Conservation (phyloP, 768 basidiomycete species). For the Scleroderma citrinum region DNA sequence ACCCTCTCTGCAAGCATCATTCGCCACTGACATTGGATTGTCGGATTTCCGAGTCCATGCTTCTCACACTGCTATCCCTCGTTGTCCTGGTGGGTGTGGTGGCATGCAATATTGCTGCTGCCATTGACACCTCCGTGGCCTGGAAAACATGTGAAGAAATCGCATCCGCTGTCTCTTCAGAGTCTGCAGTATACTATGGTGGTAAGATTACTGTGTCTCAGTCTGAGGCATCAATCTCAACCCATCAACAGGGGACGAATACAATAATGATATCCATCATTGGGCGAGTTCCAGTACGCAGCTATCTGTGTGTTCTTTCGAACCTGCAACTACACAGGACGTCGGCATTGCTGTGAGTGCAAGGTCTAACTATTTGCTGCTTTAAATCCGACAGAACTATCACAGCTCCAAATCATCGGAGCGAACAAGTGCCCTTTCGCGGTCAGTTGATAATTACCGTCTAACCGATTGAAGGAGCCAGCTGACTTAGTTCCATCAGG, state of each 20-base stretch:
- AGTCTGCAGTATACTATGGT: constrained; percentile 41
- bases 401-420: constrained; percentile 30
- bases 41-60: too few species aligned
- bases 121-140: too few species aligned
- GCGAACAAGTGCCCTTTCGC: constrained; percentile 31
- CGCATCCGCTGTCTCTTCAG: constrained; percentile 31
- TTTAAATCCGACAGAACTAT: background rate
- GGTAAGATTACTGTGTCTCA: constrained; percentile 24
- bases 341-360: constrained; percentile 41
- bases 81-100: too few species aligned
- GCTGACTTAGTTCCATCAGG: constrained; percentile 26
- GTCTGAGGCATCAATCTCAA: too few species aligned
- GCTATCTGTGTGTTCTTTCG: constrained; percentile 46
- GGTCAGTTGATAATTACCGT: constrained; percentile 6
- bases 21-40: too few species aligned
- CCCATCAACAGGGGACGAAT: constrained; percentile 23
- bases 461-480: constrained; percentile 13
- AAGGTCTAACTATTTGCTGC: background rate
- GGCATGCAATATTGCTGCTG: too few species aligned
- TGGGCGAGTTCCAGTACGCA: constrained; percentile 49
- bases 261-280: constrained; percentile 40
- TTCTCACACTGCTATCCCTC: too few species aligned
- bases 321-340: constrained; percentile 50
- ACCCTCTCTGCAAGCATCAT: too few species aligned
- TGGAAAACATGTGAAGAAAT: constrained; percentile 37